Evolutionary conservation across 1,284 basidiomycete genomes (phyloP), one percentile per base, ranked within the genome.

Genomic region (Papiliotrema flavescens): DNA sequence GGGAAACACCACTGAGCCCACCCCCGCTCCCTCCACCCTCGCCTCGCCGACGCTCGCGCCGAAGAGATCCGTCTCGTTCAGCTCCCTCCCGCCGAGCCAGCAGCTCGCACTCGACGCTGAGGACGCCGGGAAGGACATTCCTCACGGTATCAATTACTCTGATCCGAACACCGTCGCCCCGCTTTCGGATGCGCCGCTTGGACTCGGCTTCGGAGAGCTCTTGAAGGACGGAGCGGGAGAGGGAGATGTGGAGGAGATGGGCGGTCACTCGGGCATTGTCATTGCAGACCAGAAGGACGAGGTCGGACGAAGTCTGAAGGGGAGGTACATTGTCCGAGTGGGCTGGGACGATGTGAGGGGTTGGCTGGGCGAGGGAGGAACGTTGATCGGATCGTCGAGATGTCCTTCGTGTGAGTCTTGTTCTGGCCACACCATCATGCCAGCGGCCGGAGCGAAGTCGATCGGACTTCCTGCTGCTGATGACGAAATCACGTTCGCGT

Each of bases 321-420:
- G 93, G 1, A 82, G 88, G 47, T 94, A 98, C 78, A 98, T 98
- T 69, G 88, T 98, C 44, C 82, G 91, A 57, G 94, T 97, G 2
- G 96, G 95, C 4, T 98, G 95, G 89, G 96, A 98, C 71, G 96
- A 98, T 77, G 95, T 98, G 23, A 81, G 91, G 34, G 90, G 91
- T 5, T 98, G 94, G 91, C 87, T 95, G 69, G 84, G 87, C 42
- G 85, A 94, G 85, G 96, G 96, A 55, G 96, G 95, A 47, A 98
- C 95, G 0, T 81, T 98, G 48, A 97, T 97, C 67, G 95, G 96
- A 14, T 96, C 92, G 7, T 95, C 94, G 7, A 86, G 96, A 24
- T 97, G 90, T 15, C 83, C 84, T 48, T 80, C 87, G 4, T 98
- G 76, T 77, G 45, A 64, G 76, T 71, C 17, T 5, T 23, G 26